Base-by-base conservation (phyloP, 169 alveolate genomes). In the Eimeria tenella region DNA sequence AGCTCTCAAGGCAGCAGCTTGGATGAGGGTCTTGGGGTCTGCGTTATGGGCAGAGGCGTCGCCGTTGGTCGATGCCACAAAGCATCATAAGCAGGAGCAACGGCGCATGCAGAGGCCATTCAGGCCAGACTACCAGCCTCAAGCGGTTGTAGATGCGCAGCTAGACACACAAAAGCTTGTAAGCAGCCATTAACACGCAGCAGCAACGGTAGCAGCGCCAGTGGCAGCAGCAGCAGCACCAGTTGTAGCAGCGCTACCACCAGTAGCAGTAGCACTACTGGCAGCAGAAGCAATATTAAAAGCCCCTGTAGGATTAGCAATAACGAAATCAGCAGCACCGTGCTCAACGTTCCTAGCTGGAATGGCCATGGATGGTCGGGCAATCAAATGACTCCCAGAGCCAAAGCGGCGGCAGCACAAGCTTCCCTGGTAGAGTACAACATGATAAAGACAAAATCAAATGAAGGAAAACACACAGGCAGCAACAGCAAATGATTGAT, bases 21-120 rank as follows among this genome's bases (percentile, higher is more conserved):
- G 82, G 82, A 25, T 71, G 82, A 21, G 82, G 17, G 82, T 71
- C 55, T 71, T 71, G 49, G 82, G 82, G n/a, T 71, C 82, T 21
- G 82, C 82, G 23, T 42, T 71, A 7, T 71, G 82, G 82, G 82
- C 23, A 1, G 53, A 71, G 13, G 82, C 82, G 7, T 71, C 82
- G 15, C 82, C 82, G 23, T 21, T 71, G 13, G 82, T 71, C 15
- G 82, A 71, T 31, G 10, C 6, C 15, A 50, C 13, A 17, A 25
- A 71, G 82, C 82, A 71, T 5, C 13, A 71, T 21, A 19, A 31
- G 55, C 56, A 71, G 56, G 11, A 31, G 55, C 55, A 71, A 7
- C 50, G 17, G 49, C 55, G 82, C 82, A 71, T 71, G 55, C 82
- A 71, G 17, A 19, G 82, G 50, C 82, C 82, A 5, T 71, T 71